Conservation (phyloP, 2,329 filamentous ascomycete genomes). For the Alternaria consortialis region DNA sequence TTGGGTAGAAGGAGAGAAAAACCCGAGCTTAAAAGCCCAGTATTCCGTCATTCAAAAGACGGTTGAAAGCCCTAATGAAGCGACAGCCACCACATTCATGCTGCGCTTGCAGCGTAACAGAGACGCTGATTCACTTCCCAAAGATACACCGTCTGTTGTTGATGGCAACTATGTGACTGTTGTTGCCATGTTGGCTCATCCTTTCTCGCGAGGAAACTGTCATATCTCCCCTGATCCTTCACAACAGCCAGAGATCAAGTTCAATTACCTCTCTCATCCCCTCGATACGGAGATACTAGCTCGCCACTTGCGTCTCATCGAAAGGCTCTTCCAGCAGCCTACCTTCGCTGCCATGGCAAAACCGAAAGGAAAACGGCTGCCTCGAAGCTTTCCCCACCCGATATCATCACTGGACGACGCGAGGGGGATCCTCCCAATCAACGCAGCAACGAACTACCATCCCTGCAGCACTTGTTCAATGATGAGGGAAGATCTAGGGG, state of each 20-base stretch:
- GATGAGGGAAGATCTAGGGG: slow-evolving; percentile 39
- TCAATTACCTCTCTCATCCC: slow-evolving; percentile 56
- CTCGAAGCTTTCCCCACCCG: slow-evolving; percentile 25
- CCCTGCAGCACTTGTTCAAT: slow-evolving; percentile 48
- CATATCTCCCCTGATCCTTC: slow-evolving; percentile 50
- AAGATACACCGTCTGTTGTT: slow-evolving; percentile 17
- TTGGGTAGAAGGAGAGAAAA: slow-evolving; percentile 8
- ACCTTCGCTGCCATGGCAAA: slow-evolving; percentile 20
- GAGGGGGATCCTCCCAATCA: slow-evolving; percentile 22
- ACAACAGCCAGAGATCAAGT: slow-evolving; percentile 50
- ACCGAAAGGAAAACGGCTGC: slow-evolving; percentile 19
- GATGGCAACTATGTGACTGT: slow-evolving; percentile 30
- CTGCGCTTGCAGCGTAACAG: slow-evolving; percentile 23
- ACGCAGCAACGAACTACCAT: slow-evolving; percentile 36
- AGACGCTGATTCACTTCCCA: slow-evolving; percentile 19
- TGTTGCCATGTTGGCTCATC: slow-evolving; percentile 38
- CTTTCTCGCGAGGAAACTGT: slow-evolving; percentile 53
- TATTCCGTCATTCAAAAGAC: slow-evolving; percentile 24
- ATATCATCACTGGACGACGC: slow-evolving; percentile 24
- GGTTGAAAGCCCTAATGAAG: slow-evolving; percentile 26
- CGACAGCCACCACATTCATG: slow-evolving; percentile 29
- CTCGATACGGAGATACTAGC: slow-evolving; percentile 55
- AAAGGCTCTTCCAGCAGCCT: slow-evolving; percentile 32
- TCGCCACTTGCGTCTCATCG: slow-evolving; percentile 48
- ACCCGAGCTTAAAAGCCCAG: slow-evolving; percentile 16